Conservation (phyloP, 257 asterid species). For the Nyctanthes arbortristis region DNA sequence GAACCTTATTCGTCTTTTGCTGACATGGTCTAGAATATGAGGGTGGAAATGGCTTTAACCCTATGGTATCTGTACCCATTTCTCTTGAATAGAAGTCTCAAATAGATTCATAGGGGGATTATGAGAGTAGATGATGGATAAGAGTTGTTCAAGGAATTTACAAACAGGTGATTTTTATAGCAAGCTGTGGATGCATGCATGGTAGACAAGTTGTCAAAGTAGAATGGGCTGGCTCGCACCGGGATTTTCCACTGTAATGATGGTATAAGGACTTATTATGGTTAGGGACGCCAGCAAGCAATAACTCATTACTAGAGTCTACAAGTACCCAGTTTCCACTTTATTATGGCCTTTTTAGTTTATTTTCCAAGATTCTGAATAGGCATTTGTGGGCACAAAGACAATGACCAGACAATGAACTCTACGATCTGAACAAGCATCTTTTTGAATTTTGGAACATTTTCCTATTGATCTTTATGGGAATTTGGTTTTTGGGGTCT, state of each 20-base stretch:
- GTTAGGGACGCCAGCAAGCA: background rate
- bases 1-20: background rate
- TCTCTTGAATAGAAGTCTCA: background rate
- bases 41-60: background rate
- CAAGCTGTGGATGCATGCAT: background rate
- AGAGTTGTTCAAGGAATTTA: background rate
- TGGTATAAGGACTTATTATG: background rate
- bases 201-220: background rate
- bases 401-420: background rate
- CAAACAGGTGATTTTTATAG: background rate
- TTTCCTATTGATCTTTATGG: background rate
- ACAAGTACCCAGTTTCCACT: background rate
- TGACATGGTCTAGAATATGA: background rate
- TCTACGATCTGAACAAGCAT: background rate
- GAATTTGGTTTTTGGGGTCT: background rate
- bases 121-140: background rate
- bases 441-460: background rate
- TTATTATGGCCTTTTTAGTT: background rate
- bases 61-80: background rate
- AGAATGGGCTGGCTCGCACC: background rate
- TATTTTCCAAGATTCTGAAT: background rate
- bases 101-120: background rate
- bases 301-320: background rate
- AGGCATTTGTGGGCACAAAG: background rate
- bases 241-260: background rate